Evolutionary conservation across 305 asterid genomes (phyloP), one percentile per base, ranked within the genome.

Genomic region (Fraxinus dipetala): DNA sequence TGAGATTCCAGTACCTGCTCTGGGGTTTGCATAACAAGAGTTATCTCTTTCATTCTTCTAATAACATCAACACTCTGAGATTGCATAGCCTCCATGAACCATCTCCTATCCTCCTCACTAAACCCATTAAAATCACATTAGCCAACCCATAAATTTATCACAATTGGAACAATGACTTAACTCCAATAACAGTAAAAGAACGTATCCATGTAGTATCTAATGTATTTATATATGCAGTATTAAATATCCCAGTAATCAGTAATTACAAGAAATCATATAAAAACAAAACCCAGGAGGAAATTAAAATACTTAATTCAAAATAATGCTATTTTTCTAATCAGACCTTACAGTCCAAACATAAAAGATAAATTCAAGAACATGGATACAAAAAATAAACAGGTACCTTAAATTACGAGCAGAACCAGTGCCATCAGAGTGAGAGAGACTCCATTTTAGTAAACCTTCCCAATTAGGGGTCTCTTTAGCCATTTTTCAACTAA

Each of bases 21-120:
- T 0, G 99, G 97, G 6, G 97, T 89, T 83, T 89, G 91, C 99
- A 96, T 90, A 75, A 96, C 97, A 79, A 91, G 89, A 4, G 97
- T 92, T 63, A 96, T 96, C 91, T 93, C 98, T 81, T 91, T 93
- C 98, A 94, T 93, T 79, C 98, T 85, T 85, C 87, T 89, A 38
- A 90, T 30, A 9, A 93, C 95, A 81, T 94, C 98, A n/a, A 96
- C 88, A 2, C 97, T 91, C 63, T 93, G 97, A 5, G 94, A 87
- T 88, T 96, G 98, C 98, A 96, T 92, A 78, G 99, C 99, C 81
- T 96, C 99, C 98, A 89, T 90, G 80, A 96, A 96, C 99, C 98
- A 96, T 86, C 75, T 91, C 80, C 92, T 83, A 72, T 96, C 98
- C 85, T 94, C 98, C 89, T 96, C 99, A 81, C 99, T 95, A 80